phyloP scores from a whole-genome alignment of 176 grass and related monocot genomes.

The Lolium multiflorum region DNA sequence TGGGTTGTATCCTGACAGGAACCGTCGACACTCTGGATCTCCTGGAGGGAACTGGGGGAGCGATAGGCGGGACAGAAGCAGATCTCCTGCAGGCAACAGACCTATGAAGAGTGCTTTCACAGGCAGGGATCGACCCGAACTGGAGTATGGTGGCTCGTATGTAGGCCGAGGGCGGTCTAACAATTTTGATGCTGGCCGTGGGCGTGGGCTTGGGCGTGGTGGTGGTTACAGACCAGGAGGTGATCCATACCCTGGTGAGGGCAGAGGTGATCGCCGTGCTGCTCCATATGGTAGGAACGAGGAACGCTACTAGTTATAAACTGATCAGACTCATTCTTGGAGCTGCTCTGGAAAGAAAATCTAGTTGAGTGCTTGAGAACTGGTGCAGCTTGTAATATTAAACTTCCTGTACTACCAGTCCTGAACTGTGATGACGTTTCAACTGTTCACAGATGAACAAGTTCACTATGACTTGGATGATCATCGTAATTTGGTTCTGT shows the following conservation, averaged over 20 bases:
- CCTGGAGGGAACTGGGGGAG: slow-evolving; percentile 55
- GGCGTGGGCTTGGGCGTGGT: slow-evolving; percentile 41
- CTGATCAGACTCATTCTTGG: slow-evolving; percentile 4
- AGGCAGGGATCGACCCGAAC: slow-evolving; percentile 49
- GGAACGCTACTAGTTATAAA: slow-evolving; percentile 35
- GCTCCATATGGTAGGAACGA: slow-evolving; percentile 55
- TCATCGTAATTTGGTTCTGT: background rate
- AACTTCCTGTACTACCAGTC: slow-evolving; percentile 12
- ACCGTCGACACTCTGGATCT: slow-evolving; percentile 53
- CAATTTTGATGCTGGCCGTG: slow-evolving; percentile 36
- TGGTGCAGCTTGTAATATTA: slow-evolving; percentile 42
- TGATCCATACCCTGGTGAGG: slow-evolving; percentile 49
- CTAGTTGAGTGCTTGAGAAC: slow-evolving; percentile 32
- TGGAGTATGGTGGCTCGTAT: slow-evolving; percentile 50
- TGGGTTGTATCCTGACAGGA: slow-evolving; percentile 54
- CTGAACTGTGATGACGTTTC: slow-evolving; percentile 35
- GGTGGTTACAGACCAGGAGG: slow-evolving; percentile 55
- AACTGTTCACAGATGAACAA: slow-evolving; percentile 23
- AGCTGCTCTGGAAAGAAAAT: background rate
- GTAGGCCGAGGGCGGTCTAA: slow-evolving; percentile 34
- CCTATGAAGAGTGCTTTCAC: slow-evolving; percentile 55
- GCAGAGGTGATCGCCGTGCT: slow-evolving; percentile 42
- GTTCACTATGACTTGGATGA: slow-evolving; percentile 18
- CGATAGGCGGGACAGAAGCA: slow-evolving; percentile 66
- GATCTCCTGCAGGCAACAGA: slow-evolving; percentile 61